phyloP scores from a whole-genome alignment of 306 rosid genomes.

The Dryas octopetala region DNA sequence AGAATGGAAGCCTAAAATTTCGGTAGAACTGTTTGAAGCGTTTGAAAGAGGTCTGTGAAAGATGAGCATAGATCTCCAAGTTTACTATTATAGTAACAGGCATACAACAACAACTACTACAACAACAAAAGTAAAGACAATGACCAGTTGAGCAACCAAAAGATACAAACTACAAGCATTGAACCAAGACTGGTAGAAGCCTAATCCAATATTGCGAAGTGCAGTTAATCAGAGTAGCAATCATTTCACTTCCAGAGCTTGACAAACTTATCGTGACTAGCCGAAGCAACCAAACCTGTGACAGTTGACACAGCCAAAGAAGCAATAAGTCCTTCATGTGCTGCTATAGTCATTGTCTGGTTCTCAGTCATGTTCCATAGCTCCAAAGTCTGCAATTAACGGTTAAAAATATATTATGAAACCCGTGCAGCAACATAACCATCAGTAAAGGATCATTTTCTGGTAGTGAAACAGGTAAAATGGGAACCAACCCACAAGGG shows the following conservation, averaged over 20 bases:
- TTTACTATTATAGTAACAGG: conserved; percentile 6
- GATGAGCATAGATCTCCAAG: background rate
- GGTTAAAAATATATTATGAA: too few relatives aligned
- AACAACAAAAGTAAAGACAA: conserved; percentile 9
- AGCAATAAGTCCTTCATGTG: conserved; percentile 87
- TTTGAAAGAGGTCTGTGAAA: conserved; percentile 2
- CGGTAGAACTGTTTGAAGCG: background rate
- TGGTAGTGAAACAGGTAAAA: background rate
- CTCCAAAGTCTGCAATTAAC: conserved; percentile 73
- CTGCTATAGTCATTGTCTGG: conserved; percentile 85
- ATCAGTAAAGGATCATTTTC: background rate
- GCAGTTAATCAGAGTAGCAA: conserved; percentile 24
- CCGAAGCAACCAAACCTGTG: conserved; percentile 87
- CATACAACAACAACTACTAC: conserved; percentile 26
- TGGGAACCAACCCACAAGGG: background rate
- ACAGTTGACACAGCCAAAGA: conserved; percentile 72
- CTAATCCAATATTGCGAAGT: conserved; percentile 26
- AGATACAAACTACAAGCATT: conserved; percentile 23
- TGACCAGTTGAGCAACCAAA: conserved; percentile 23
- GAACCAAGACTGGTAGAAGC: conserved; percentile 25
- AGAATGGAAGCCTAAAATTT: background rate
- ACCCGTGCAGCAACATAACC: background rate
- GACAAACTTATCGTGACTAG: conserved; percentile 81
- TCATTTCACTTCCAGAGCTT: conserved; percentile 82
- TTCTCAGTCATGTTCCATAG: conserved; percentile 92